phyloP scores from a whole-genome alignment of 2,329 filamentous ascomycete genomes.

The Colletotrichum tanaceti region DNA sequence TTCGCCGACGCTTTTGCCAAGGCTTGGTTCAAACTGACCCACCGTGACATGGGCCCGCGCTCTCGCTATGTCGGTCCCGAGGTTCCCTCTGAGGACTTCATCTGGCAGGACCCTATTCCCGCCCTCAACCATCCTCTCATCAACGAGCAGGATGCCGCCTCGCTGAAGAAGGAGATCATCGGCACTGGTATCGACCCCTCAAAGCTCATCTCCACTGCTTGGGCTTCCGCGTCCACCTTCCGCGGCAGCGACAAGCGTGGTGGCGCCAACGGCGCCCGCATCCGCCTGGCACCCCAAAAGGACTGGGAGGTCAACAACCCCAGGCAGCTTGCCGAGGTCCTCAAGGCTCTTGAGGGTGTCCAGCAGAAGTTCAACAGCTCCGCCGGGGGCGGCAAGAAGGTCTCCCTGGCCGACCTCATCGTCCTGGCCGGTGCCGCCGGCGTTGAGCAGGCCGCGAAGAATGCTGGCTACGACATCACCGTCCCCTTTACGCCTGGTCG shows the following conservation, averaged over 20 bases:
- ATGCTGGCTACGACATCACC: slow-evolving; percentile 58
- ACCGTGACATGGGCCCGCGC: slow-evolving; percentile 81
- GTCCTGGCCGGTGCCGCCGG: slow-evolving; percentile 77
- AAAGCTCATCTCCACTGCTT: slow-evolving; percentile 75
- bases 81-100: slow-evolving; percentile 73
- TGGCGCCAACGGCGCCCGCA: slow-evolving; percentile 82
- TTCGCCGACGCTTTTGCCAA: slow-evolving; percentile 76
- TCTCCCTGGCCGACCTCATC: slow-evolving; percentile 81
- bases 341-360: slow-evolving; percentile 70
- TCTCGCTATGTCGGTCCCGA: slow-evolving; percentile 80
- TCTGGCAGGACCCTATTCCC: slow-evolving; percentile 82
- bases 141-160: slow-evolving; percentile 68
- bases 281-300: slow-evolving; percentile 77
- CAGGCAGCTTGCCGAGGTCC: slow-evolving; percentile 69
- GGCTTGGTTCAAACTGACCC: slow-evolving; percentile 86
- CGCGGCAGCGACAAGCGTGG: slow-evolving; percentile 83
- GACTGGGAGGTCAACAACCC: slow-evolving; percentile 82
- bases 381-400: slow-evolving; percentile 71
- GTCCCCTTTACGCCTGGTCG: slow-evolving; percentile 82
- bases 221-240: slow-evolving; percentile 78
- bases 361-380: slow-evolving; percentile 75
- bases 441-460: slow-evolving; percentile 75
- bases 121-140: slow-evolving; percentile 66
- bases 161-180: slow-evolving; percentile 76
- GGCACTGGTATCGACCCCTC: slow-evolving; percentile 67